Evolutionary conservation across 140 eudicot genomes (phyloP), one percentile per base, ranked within the genome.

Genomic region (Senecio squalidus): DNA sequence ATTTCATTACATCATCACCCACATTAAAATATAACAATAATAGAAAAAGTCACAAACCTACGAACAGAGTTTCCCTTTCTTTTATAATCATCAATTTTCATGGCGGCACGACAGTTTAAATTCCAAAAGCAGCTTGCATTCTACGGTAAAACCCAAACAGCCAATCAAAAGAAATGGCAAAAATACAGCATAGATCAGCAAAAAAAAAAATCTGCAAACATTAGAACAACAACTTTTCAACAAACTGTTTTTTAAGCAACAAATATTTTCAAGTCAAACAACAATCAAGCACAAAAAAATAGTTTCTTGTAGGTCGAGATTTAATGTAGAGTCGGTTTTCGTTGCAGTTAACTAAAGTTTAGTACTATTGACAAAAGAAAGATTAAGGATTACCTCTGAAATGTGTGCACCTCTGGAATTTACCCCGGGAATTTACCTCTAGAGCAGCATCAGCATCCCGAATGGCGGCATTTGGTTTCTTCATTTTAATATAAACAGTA

Each of bases 21-120:
- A 26, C 9, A 1, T 23, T 14, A n/a, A n/a, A n/a, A n/a, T n/a
- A n/a, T 21, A 2, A n/a, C 11, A 9, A 6, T 3, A n/a, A 6
- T n/a, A 1, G n/a, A 28, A 55, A 26, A 36, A 20, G 57, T 48
- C 63, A 72, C 73, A 48, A 48, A 72, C 78, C 78, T 49, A 59
- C 68, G 84, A 57, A 68, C 60, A 28, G 41, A 9, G 61, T 43
- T 67, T 62, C 74, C 80, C 74, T 70, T 75, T 69, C 45, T 69
- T 69, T 58, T 62, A 60, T 43, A 69, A 7, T 74, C 80, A 56
- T 74, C 73, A 9, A 40, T 41, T 58, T 68, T 64, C 73, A 64
- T 73, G 34, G 48, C 51, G 62, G 21, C 55, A 47, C 28, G 11
- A 34, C 13, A 13, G 43, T 38, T 23, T 22, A 64, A 47, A 47